phyloP scores from a whole-genome alignment of 805 yeast species.

The Cyberlindnera subsufficiens region DNA sequence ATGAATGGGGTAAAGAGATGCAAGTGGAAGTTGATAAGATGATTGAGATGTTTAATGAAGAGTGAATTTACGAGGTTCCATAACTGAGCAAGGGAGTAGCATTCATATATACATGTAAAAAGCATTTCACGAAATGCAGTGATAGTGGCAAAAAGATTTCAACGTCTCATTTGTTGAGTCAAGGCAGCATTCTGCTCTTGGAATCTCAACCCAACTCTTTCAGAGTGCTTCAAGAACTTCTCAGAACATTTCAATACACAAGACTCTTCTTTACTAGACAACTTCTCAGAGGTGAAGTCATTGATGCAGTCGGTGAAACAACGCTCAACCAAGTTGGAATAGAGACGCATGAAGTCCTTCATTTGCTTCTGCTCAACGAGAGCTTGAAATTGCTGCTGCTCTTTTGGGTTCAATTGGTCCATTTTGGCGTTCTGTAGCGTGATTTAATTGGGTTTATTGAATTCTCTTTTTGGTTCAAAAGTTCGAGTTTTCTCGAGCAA shows the following conservation, averaged over 20 bases:
- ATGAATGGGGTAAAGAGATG: slow-evolving; percentile 62
- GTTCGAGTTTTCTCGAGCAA: background rate
- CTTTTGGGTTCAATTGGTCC: slow-evolving; percentile 94
- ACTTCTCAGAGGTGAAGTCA: slow-evolving; percentile 89
- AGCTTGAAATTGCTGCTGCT: slow-evolving; percentile 94
- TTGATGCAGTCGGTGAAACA: slow-evolving; percentile 97
- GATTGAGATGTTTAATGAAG: slow-evolving; percentile 43
- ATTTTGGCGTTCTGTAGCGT: slow-evolving; percentile 32
- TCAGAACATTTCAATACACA: slow-evolving; percentile 93
- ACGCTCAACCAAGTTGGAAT: slow-evolving; percentile 92
- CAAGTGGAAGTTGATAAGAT: slow-evolving; percentile 56
- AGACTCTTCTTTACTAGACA: slow-evolving; percentile 76
- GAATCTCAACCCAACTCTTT: slow-evolving; percentile 97
- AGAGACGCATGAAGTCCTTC: slow-evolving; percentile 97
- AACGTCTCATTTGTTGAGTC: slow-evolving; percentile 60
- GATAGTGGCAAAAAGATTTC: background rate
- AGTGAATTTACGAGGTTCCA: background rate
- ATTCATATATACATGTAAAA: too few relatives aligned
- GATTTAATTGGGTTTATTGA: background rate
- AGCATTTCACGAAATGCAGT: too few relatives aligned
- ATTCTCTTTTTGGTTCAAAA: background rate
- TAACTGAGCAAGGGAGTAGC: too few relatives aligned
- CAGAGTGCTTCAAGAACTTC: slow-evolving; percentile 96
- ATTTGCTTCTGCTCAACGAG: slow-evolving; percentile 95
- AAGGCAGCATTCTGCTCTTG: slow-evolving; percentile 89